These are phyloP conservation scores for Pyrenophora teres DNA, from an alignment of 2,329 filamentous ascomycete species.

Conservation along the genomic window DNA sequence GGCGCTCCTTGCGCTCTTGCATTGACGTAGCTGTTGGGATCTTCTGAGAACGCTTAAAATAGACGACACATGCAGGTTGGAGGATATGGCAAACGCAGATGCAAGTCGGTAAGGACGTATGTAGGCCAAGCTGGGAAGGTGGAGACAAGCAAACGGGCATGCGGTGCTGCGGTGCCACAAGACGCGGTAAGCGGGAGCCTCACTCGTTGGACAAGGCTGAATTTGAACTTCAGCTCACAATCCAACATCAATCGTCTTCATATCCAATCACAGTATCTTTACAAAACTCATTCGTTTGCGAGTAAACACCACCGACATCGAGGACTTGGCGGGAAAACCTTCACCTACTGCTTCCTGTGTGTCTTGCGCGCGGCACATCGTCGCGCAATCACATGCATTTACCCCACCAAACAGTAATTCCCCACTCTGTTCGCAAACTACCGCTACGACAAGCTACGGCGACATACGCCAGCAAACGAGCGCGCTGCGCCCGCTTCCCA, in stretches of 20 bases:
- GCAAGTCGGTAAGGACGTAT: constrained; percentile 3
- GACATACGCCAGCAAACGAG: constrained; percentile 4
- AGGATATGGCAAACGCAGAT: not conserved
- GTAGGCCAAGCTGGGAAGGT: not conserved
- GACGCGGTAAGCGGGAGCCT: not conserved
- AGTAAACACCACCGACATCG: too few relatives aligned
- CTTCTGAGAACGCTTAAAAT: not conserved
- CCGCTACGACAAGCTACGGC: not conserved
- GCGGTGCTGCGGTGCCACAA: not conserved
- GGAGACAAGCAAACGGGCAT: not conserved
- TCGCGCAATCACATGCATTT: constrained; percentile 35
- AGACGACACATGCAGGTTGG: constrained; percentile 1
- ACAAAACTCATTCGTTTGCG: not conserved
- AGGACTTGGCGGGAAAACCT: too few relatives aligned
- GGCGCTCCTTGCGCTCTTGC: constrained; percentile 2
- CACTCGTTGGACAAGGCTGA: not conserved
- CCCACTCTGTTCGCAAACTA: not conserved
- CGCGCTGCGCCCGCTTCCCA: not conserved
- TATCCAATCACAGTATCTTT: not conserved
- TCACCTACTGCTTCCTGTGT: too few relatives aligned
- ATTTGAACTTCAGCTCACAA: too few relatives aligned
- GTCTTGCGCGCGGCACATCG: constrained; percentile 19
- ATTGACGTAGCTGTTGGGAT: too few relatives aligned
- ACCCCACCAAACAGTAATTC: constrained; percentile 10
- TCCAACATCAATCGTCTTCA: not conserved